These are phyloP conservation scores for Lathyrus tuberosus DNA, from an alignment of 306 rosid species.

Conservation along the genomic window DNA sequence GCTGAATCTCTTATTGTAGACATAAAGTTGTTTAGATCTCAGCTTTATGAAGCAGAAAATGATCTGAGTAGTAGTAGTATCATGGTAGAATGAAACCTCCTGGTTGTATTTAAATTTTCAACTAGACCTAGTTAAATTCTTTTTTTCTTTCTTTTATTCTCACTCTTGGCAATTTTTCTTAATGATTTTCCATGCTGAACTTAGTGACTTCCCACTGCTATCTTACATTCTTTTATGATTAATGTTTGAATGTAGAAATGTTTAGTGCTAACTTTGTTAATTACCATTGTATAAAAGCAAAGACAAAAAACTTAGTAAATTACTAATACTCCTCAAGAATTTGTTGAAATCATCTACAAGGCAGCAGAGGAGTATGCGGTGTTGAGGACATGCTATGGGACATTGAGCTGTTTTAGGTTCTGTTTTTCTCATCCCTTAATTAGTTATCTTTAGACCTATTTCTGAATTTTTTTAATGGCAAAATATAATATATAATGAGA, in stretches of 20 bases:
- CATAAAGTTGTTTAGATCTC: slow-evolving; percentile 54
- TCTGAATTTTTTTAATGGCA: no score
- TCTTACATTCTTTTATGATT: background rate
- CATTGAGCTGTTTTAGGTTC: no score
- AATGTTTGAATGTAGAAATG: background rate
- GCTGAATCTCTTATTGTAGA: slow-evolving; percentile 59
- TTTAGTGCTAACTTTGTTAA: background rate
- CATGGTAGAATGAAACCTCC: slow-evolving; percentile 31
- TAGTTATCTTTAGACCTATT: no score
- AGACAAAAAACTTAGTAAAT: background rate
- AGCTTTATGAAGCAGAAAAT: slow-evolving; percentile 37
- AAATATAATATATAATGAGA: no score
- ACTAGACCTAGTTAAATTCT: slow-evolving; percentile 26
- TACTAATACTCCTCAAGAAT: background rate
- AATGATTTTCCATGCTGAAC: slow-evolving; percentile 24
- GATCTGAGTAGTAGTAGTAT: slow-evolving; percentile 24
- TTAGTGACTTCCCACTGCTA: slow-evolving; percentile 1
- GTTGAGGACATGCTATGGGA: no score
- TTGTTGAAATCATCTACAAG: background rate
- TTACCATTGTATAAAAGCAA: background rate
- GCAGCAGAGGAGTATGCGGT: background rate
- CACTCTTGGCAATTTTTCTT: slow-evolving; percentile 19
- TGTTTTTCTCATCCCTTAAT: no score
- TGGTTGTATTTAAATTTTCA: slow-evolving; percentile 3
- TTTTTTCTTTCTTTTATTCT: slow-evolving; percentile 10